Conservation (phyloP, 2,329 filamentous ascomycete species). For the Monosporascus sp. region DNA sequence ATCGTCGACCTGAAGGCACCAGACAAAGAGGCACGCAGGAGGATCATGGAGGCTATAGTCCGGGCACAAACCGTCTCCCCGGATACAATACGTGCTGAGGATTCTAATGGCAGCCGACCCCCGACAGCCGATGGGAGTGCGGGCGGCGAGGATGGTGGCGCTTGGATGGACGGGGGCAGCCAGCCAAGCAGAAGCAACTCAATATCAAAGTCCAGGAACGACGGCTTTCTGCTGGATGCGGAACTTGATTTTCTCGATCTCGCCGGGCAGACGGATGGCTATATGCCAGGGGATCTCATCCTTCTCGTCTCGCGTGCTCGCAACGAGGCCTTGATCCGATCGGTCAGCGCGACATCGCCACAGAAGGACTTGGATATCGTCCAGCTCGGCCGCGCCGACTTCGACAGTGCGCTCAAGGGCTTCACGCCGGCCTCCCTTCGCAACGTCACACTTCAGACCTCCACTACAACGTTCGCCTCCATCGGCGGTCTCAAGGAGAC, state of each 20-base stretch:
- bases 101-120: conserved; percentile 47
- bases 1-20: conserved; percentile 87
- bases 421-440: conserved; percentile 94
- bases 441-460: conserved; percentile 89
- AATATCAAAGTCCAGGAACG: conserved; percentile 29
- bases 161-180: conserved; percentile 73
- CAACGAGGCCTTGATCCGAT: conserved; percentile 87
- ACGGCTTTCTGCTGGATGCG: conserved; percentile 68
- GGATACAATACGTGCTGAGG: conserved; percentile 30
- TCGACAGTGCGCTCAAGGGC: conserved; percentile 76
- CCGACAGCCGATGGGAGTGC: conserved; percentile 50
- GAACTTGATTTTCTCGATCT: conserved; percentile 88
- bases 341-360: conserved; percentile 53
- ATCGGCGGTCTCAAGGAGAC: conserved; percentile 88
- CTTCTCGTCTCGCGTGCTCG: conserved; percentile 81
- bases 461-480: conserved; percentile 84
- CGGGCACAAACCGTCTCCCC: conserved; percentile 43
- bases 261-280: conserved; percentile 90
- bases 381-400: conserved; percentile 68
- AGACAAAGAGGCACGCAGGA: conserved; percentile 81
- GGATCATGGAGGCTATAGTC: conserved; percentile 77
- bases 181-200: conserved; percentile 42
- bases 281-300: conserved; percentile 92
- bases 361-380: conserved; percentile 48
- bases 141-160: conserved; percentile 46